phyloP scores from a whole-genome alignment of 2,329 filamentous ascomycete genomes.

The Cytospora chrysosperma region DNA sequence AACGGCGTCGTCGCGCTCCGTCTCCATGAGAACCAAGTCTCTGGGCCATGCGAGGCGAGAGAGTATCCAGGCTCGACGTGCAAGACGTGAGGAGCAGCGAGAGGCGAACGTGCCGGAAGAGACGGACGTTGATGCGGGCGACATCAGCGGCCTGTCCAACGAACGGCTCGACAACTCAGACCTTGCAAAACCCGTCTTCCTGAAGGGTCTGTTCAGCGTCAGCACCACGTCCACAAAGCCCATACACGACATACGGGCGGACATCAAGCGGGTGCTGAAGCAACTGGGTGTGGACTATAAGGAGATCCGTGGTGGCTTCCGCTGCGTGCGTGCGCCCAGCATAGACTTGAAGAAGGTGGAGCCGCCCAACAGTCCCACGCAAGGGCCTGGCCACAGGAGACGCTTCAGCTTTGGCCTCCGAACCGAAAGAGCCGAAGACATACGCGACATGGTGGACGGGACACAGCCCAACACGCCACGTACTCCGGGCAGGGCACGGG shows the following conservation, averaged over 20 bases:
- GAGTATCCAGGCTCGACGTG: slow-evolving; percentile 84
- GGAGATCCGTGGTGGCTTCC: slow-evolving; percentile 93
- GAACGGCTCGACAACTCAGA: slow-evolving; percentile 66
- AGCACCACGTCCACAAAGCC: slow-evolving; percentile 94
- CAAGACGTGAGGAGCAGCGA: slow-evolving; percentile 62
- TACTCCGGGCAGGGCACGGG: slow-evolving; percentile 41
- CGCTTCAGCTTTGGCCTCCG: slow-evolving; percentile 82
- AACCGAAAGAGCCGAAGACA: slow-evolving; percentile 68
- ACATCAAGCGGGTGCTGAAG: slow-evolving; percentile 86
- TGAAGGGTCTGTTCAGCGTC: slow-evolving; percentile 96
- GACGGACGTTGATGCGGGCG: slow-evolving; percentile 75
- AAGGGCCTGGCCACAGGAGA: slow-evolving; percentile 62
- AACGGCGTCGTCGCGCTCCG: slow-evolving; percentile 53
- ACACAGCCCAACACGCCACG: slow-evolving; percentile 47
- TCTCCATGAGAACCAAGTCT: slow-evolving; percentile 77
- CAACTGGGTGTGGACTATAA: slow-evolving; percentile 87
- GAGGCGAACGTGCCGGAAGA: slow-evolving; percentile 63
- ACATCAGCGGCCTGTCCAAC: slow-evolving; percentile 59
- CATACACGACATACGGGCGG: slow-evolving; percentile 77
- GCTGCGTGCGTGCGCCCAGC: slow-evolving; percentile 82
- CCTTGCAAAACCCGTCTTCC: slow-evolving; percentile 86
- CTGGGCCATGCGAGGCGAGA: slow-evolving; percentile 86
- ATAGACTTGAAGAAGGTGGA: slow-evolving; percentile 82
- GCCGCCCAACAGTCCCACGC: slow-evolving; percentile 56
- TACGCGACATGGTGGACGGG: slow-evolving; percentile 57